Percentiles rank a stretch among this genome's conserved stretches.
These are phyloP conservation scores for Sungouiella thailandica DNA, from an alignment of 805 yeast genomes.

Conservation along the genomic window DNA sequence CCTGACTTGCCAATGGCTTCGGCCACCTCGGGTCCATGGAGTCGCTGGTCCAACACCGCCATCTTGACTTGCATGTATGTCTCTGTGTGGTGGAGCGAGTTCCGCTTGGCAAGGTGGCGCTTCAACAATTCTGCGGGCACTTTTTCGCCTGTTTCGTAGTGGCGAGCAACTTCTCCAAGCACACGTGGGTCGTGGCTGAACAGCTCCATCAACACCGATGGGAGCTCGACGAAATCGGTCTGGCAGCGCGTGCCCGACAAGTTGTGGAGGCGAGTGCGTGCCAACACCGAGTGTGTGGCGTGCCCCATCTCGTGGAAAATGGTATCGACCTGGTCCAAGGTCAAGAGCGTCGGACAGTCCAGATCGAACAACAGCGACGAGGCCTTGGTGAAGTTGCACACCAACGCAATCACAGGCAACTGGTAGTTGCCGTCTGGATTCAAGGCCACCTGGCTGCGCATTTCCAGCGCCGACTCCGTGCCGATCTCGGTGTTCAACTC, in stretches of 20 bases:
- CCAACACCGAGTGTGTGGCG: conserved; percentile 96
- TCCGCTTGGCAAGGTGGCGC: conserved; percentile 47
- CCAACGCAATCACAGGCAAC: conserved; percentile 83
- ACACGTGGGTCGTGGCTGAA: conserved; percentile 83
- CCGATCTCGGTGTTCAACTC: conserved; percentile 47
- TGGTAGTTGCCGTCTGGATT: conserved; percentile 55
- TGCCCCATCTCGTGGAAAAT: conserved; percentile 98
- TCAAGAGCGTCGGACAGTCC: conserved; percentile 48
- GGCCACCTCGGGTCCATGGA: conserved; percentile 48
- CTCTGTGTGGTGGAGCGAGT: conserved; percentile 62
- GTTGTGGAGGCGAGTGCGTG: conserved; percentile 84
- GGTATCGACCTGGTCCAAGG: conserved; percentile 82
- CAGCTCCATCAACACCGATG: conserved; percentile 93
- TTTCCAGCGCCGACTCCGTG: conserved; percentile 21
- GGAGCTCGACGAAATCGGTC: conserved; percentile 94
- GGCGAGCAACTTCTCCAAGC: conserved; percentile 64
- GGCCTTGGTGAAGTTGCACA: conserved; percentile 67
- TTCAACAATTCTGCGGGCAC: conserved; percentile 48
- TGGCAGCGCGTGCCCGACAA: conserved; percentile 93
- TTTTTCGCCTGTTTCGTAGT: conserved; percentile 60
- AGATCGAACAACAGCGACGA: conserved; percentile 13
- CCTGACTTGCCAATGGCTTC: conserved; percentile 23
- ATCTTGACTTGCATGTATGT: conserved; percentile 81
- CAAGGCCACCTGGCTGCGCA: conserved; percentile 26
- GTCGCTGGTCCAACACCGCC: conserved; percentile 81